Conservation (phyloP, 2,329 filamentous ascomycete species). For the Furcasterigmium sp. region DNA sequence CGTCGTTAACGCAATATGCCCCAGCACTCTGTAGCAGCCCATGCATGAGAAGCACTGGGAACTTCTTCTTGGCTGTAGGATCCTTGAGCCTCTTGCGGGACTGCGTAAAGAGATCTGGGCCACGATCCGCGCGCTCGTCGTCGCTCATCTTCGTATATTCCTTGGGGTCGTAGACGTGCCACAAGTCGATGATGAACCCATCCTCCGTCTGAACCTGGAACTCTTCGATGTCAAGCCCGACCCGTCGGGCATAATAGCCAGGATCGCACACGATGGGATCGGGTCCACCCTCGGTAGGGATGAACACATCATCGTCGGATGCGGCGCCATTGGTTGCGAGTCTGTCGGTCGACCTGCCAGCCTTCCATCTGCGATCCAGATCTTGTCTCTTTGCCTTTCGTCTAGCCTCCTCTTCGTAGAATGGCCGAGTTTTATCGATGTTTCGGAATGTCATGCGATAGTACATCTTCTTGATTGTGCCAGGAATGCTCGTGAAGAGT, state of each 20-base stretch:
- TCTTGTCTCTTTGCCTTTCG: slow-evolving; percentile 51
- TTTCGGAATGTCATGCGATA: slow-evolving; percentile 53
- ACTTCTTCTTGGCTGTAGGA: slow-evolving; percentile 50
- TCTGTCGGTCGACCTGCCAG: slow-evolving; percentile 26
- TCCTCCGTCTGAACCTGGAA: slow-evolving; percentile 89
- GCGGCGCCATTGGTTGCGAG: slow-evolving; percentile 35
- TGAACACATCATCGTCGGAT: slow-evolving; percentile 52
- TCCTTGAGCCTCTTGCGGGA: slow-evolving; percentile 29
- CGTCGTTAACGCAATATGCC: slow-evolving; percentile 85
- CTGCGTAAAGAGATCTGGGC: slow-evolving; percentile 57
- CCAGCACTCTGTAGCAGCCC: slow-evolving; percentile 84
- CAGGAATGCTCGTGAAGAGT: slow-evolving; percentile 60
- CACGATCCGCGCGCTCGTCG: slow-evolving; percentile 45
- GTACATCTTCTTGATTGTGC: slow-evolving; percentile 41
- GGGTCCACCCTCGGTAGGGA: slow-evolving; percentile 72
- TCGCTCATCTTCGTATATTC: slow-evolving; percentile 34
- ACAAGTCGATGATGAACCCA: slow-evolving; percentile 83
- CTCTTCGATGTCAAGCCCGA: slow-evolving; percentile 79
- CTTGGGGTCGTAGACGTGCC: slow-evolving; percentile 82
- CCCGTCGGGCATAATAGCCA: slow-evolving; percentile 78
- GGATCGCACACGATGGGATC: slow-evolving; percentile 77
- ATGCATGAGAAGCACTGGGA: slow-evolving; percentile 82
- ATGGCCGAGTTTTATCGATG: slow-evolving; percentile 57
- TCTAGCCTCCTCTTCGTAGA: slow-evolving; percentile 66
- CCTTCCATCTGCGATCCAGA: slow-evolving; percentile 59